phyloP scores from a whole-genome alignment of 2,329 filamentous ascomycete species.

The Arthrobotrys musiformis region DNA sequence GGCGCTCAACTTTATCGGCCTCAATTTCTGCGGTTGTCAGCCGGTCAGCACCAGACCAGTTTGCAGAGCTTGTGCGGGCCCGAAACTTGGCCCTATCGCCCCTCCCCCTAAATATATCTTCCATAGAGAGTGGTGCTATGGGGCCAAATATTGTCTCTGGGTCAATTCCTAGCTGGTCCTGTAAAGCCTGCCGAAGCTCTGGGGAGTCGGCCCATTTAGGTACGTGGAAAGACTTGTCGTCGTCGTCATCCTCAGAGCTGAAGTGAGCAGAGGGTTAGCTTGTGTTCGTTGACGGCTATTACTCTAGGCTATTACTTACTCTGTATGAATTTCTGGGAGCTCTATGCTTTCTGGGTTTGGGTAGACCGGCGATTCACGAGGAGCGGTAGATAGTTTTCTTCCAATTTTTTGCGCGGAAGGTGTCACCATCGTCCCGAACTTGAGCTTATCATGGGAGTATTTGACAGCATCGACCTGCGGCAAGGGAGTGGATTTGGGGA shows the following conservation, averaged over 20 bases:
- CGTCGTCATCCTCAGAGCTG: constrained; percentile 71
- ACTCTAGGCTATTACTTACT: constrained; percentile 62
- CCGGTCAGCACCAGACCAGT: constrained; percentile 85
- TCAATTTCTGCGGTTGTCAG: constrained; percentile 88
- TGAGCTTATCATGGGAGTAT: constrained; percentile 59
- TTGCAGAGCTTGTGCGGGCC: constrained; percentile 89
- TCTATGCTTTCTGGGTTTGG: constrained; percentile 88
- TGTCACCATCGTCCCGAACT: constrained; percentile 56
- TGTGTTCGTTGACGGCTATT: neutral
- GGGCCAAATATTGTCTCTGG: constrained; percentile 88
- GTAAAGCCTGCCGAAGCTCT: constrained; percentile 78
- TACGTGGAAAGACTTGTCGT: constrained; percentile 70
- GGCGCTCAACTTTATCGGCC: constrained; percentile 80
- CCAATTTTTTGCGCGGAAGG: constrained; percentile 45
- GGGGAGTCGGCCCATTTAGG: constrained; percentile 91
- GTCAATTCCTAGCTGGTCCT: constrained; percentile 85
- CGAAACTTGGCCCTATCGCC: constrained; percentile 79
- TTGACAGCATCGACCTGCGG: constrained; percentile 60
- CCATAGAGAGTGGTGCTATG: constrained; percentile 88
- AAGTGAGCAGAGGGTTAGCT: neutral
- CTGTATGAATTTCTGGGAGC: constrained; percentile 93
- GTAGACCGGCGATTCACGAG: constrained; percentile 76
- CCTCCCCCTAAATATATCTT: constrained; percentile 92
- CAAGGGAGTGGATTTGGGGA: constrained; percentile 57
- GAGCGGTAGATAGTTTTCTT: constrained; percentile 54